phyloP scores from a whole-genome alignment of 306 rosid species.

The Corylus americana region DNA sequence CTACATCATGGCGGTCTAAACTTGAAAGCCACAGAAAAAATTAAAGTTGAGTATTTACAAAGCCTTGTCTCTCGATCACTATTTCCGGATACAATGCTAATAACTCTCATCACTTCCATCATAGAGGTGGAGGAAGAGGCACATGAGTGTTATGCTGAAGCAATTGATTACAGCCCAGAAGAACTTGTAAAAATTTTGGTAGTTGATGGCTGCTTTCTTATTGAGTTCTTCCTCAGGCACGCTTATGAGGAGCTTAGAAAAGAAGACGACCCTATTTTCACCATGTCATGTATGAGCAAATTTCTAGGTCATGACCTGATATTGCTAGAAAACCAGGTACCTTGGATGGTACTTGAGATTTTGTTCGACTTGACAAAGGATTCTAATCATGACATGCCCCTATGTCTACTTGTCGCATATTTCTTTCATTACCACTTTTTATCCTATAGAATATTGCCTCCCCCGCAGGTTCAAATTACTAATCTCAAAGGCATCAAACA shows the following conservation, averaged over 20 bases:
- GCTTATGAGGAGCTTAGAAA: not conserved
- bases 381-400: too few species aligned
- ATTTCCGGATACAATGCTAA: not conserved
- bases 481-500: not conserved
- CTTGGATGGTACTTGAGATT: slow-evolving; percentile 27
- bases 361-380: not conserved
- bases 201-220: slow-evolving; percentile 36
- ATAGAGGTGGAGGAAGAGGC: not conserved
- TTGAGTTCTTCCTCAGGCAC: slow-evolving; percentile 27
- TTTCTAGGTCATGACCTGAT: slow-evolving; percentile 11
- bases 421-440: too few species aligned
- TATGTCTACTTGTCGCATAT: too few species aligned
- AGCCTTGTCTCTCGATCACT: too few species aligned
- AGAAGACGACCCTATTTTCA: not conserved
- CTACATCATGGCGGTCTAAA: not conserved
- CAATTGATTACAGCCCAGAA: not conserved
- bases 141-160: not conserved
- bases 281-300: too few species aligned
- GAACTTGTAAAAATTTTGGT: slow-evolving; percentile 25
- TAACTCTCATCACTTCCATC: not conserved
- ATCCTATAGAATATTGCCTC: too few species aligned
- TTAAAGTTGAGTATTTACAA: slow-evolving; percentile 4
- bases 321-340: slow-evolving; percentile 31
- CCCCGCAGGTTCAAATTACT: too few species aligned
- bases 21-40: not conserved